These are phyloP conservation scores for Rhizomucor pusillus DNA, from an alignment of 371 early-diverging fungal species.

Conservation along the genomic window DNA sequence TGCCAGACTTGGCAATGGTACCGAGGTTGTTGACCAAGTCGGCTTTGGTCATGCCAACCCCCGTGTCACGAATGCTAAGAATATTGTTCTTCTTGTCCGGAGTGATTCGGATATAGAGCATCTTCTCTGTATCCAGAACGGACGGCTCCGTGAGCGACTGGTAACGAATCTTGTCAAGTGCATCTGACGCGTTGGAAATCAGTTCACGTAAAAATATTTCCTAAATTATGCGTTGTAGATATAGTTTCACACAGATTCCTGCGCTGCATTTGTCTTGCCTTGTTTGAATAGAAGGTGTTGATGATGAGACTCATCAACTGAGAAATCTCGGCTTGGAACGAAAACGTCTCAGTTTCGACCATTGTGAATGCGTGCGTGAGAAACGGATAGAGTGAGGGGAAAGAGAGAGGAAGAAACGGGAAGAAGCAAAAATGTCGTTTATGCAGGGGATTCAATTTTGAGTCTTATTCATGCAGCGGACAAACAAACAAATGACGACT, in stretches of 20 bases:
- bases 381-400: neutral
- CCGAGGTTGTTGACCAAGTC: slow-evolving; percentile 83
- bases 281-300: slow-evolving; percentile 55
- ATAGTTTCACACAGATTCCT: neutral
- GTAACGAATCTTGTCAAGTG: slow-evolving; percentile 84
- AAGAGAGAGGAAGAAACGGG: too few relatives aligned
- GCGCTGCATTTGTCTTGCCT: slow-evolving; percentile 41
- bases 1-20: slow-evolving; percentile 81
- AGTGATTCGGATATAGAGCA: slow-evolving; percentile 62
- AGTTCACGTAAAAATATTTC: slow-evolving; percentile 88
- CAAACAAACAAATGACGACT: too few relatives aligned
- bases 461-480: too few relatives aligned
- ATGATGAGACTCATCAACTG: slow-evolving; percentile 93
- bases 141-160: slow-evolving; percentile 56
- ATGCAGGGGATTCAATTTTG: too few relatives aligned
- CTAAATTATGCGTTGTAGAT: slow-evolving; percentile 6
- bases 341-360: slow-evolving; percentile 65
- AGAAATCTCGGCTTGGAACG: slow-evolving; percentile 93
- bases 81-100: slow-evolving; percentile 59
- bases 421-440: too few relatives aligned
- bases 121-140: slow-evolving; percentile 49
- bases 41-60: slow-evolving; percentile 90
- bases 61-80: slow-evolving; percentile 78
- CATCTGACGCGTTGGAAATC: slow-evolving; percentile 87
- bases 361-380: too few relatives aligned